phyloP scores from a whole-genome alignment of 768 basidiomycete genomes.

The Boletus subparvulus region DNA sequence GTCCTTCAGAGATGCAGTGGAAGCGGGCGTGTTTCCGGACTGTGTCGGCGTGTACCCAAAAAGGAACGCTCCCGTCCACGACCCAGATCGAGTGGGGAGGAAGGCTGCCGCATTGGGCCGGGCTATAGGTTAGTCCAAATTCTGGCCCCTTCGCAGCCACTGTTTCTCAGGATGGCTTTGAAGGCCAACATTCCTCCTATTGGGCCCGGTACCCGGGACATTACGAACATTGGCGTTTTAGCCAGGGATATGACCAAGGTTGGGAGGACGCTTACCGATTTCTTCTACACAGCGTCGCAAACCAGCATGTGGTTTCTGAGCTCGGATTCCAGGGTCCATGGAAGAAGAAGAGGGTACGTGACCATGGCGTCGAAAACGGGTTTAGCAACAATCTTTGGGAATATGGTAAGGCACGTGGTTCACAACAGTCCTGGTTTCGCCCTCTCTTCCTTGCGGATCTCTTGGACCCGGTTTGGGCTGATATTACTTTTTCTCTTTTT shows the following conservation, averaged over 20 bases:
- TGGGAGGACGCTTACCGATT: constrained; percentile 73
- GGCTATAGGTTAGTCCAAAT: constrained; percentile 34
- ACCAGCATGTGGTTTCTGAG: constrained; percentile 41
- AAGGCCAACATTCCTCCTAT: constrained; percentile 41
- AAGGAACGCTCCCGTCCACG: constrained; percentile 16
- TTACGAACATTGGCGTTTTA: constrained; percentile 69
- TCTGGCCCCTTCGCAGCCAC: constrained; percentile 16
- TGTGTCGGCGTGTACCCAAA: constrained; percentile 44
- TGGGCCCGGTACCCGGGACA: constrained; percentile 51
- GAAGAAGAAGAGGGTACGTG: constrained; percentile 45
- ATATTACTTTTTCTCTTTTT: not conserved
- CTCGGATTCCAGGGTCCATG: constrained; percentile 67
- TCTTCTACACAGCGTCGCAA: constrained; percentile 33
- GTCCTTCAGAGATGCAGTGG: constrained; percentile 66
- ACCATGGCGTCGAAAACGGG: constrained; percentile 46
- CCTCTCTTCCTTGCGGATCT: not conserved
- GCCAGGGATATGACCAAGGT: constrained; percentile 60
- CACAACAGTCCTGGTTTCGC: not conserved
- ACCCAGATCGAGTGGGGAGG: constrained; percentile 20
- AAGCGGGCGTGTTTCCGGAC: constrained; percentile 59
- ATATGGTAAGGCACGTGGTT: constrained; percentile 44
- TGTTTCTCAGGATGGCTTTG: constrained; percentile 10
- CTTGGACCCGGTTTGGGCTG: not conserved
- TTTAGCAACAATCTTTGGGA: constrained; percentile 57
- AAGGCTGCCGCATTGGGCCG: constrained; percentile 30